phyloP scores from a whole-genome alignment of 768 basidiomycete species.

The Lactarius psammicola region DNA sequence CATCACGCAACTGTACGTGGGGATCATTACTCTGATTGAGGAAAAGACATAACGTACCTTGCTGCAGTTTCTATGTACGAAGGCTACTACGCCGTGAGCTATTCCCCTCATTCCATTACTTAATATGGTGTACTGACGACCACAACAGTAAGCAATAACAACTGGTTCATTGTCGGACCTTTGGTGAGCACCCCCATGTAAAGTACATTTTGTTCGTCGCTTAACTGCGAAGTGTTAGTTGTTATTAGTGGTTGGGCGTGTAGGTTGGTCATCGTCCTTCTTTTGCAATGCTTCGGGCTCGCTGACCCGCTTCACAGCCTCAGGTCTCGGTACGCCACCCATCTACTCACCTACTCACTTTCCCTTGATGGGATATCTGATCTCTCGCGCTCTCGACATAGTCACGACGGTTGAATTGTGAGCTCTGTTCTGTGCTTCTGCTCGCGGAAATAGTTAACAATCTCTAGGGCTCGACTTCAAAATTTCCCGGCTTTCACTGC shows the following conservation, averaged over 20 bases:
- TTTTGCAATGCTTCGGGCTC: neutral
- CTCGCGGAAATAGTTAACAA: neutral
- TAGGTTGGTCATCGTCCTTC: slow-evolving; percentile 16
- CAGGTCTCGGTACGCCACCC: slow-evolving; percentile 22
- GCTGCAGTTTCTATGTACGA: slow-evolving; percentile 23
- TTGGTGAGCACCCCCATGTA: slow-evolving; percentile 14
- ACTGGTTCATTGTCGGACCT: slow-evolving; percentile 23
- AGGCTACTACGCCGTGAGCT: slow-evolving; percentile 20
- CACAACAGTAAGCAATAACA: slow-evolving; percentile 27
- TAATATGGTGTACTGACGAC: slow-evolving; percentile 1
- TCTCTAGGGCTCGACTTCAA: slow-evolving; percentile 13
- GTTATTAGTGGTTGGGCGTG: slow-evolving; percentile 12
- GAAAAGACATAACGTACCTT: neutral
- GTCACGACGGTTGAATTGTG: slow-evolving; percentile 25
- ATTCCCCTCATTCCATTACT: neutral
- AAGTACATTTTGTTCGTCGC: neutral
- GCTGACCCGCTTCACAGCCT: slow-evolving; percentile 16
- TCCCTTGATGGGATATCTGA: neutral
- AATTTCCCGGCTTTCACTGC: slow-evolving; percentile 17
- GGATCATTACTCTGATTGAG: neutral
- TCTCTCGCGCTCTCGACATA: neutral
- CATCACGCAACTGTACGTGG: slow-evolving; percentile 25
- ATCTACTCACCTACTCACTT: neutral
- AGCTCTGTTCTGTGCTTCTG: neutral
- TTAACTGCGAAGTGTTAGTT: slow-evolving; percentile 13